phyloP scores from a whole-genome alignment of 179 eudicot species.

The Camellia oleifera region DNA sequence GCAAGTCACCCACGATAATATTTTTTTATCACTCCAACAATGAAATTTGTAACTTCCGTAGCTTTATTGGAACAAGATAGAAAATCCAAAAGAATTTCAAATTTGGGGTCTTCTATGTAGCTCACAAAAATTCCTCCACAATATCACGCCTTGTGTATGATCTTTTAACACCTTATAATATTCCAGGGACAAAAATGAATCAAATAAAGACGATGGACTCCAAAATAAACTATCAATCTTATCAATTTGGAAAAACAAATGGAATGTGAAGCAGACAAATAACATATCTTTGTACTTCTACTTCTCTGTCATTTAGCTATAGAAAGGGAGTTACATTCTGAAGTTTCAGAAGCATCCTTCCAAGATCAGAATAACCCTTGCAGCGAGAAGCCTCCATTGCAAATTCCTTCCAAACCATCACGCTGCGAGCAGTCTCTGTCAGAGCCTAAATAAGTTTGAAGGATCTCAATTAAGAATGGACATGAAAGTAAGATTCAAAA shows the following conservation, averaged over 20 bases:
- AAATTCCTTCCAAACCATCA: constrained; percentile 76
- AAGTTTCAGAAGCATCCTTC: constrained; percentile 85
- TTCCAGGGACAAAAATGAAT: background rate
- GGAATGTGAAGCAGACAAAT: constrained; percentile 1
- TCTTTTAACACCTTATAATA: background rate
- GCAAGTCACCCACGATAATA: too few relatives aligned
- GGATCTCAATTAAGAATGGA: constrained; percentile 17
- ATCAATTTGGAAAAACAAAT: background rate
- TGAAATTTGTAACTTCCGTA: too few relatives aligned
- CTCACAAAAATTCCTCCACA: too few relatives aligned
- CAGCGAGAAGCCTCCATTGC: constrained; percentile 80
- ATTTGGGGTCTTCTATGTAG: too few relatives aligned
- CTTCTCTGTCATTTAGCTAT: constrained; percentile 11
- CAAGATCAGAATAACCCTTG: constrained; percentile 84
- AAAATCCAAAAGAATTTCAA: too few relatives aligned
- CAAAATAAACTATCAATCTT: background rate
- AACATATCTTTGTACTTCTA: background rate
- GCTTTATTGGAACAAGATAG: too few relatives aligned
- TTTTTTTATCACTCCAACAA: too few relatives aligned
- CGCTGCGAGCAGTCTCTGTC: constrained; percentile 70
- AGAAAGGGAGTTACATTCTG: constrained; percentile 55
- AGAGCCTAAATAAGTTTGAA: constrained; percentile 53
- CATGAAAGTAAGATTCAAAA: constrained; percentile 13
- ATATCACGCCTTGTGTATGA: too few relatives aligned
- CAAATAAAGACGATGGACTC: background rate